Evolutionary conservation across 2,329 filamentous ascomycete species (phyloP).

Genomic region (Didymella keratinophila): DNA sequence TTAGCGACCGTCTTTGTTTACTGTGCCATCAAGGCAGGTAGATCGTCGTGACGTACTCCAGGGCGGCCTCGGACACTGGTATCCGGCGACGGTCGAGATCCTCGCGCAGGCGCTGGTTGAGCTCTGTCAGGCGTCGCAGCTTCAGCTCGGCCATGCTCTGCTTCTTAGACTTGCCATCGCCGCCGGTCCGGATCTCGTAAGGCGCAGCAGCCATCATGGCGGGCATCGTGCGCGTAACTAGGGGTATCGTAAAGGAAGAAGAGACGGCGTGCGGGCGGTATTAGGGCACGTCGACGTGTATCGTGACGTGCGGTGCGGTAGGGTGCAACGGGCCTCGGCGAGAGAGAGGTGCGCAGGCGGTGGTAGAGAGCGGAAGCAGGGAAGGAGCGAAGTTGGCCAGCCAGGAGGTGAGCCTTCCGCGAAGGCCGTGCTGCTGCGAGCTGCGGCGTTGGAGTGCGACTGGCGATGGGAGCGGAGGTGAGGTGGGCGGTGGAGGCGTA

Average conservation of each 20-base stretch:
- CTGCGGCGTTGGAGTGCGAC: constrained; percentile 39
- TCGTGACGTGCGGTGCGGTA: constrained; percentile 26
- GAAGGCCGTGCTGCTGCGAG: constrained; percentile 37
- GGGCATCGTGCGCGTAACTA: constrained; percentile 32
- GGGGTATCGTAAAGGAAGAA: constrained; percentile 25
- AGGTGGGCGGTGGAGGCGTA: constrained; percentile 26
- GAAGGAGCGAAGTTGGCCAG: constrained; percentile 48
- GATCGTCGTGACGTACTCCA: constrained; percentile 53
- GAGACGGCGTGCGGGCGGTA: constrained; percentile 26
- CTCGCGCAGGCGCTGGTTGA: constrained; percentile 94
- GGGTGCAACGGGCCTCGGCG: constrained; percentile 44
- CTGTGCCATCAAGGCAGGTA: not conserved
- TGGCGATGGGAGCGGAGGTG: constrained; percentile 34
- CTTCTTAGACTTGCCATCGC: constrained; percentile 86
- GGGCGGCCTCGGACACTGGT: constrained; percentile 89
- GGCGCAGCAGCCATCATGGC: constrained; percentile 65
- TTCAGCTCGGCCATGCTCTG: constrained; percentile 99
- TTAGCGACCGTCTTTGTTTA: constrained; percentile 30
- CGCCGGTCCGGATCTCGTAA: constrained; percentile 71
- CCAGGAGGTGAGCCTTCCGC: constrained; percentile 35
- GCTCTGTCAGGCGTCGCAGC: constrained; percentile 91
- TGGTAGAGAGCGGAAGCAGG: constrained; percentile 32
- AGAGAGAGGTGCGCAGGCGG: constrained; percentile 29
- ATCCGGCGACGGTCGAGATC: constrained; percentile 95
- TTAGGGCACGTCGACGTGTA: constrained; percentile 36